Base-by-base conservation (phyloP, 108 stramenopile species). In the Cylindrotheca closterium region DNA sequence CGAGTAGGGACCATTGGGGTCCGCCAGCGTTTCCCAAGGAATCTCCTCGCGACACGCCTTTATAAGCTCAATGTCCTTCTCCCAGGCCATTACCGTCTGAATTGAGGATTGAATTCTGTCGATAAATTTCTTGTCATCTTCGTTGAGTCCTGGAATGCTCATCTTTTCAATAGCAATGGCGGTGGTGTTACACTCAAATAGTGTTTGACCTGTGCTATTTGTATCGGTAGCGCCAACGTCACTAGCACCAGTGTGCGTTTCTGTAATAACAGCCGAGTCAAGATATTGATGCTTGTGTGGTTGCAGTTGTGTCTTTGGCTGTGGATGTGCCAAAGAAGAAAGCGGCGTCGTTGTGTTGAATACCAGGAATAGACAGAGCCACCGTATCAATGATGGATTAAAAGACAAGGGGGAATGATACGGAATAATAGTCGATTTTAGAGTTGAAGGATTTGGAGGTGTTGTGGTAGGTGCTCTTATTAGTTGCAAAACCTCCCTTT, bases 61-160 rank as follows among this genome's bases (percentile, higher is more conserved):
- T 4, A 92, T 57, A 17, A 86, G 73, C 33, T 75, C 33, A 3
- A 54, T 25, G 53, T 80, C 77, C 17, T 51, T 63, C 27, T 92
- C 91, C 91, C 91, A 92, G 58, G 63, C 51, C 63, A 73, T 70
- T 10, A 86, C 91, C 21, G 83, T 87, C 27, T 60, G 47, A 7
- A 82, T 31, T 22, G 71, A 72, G 0, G 56, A 47, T 22, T 61
- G 71, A 19, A 72, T 56, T 24, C 60, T 37, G 4, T 64, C 49
- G 2, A 37, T 53, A 52, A 72, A 72, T 54, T 59, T 59, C 31
- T 53, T 31, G 33, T 72, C 71, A 15, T 61, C 71, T 15, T 55
- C 63, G 3, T 50, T 22, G 5, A 58, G 4, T 2, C 50, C 51
- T 10, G 50, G 62, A 32, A 63, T 51, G 18, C 27, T 42, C 37